These are phyloP conservation scores for Fusarium concolor DNA, from an alignment of 2,329 filamentous ascomycete species.

Conservation along the genomic window DNA sequence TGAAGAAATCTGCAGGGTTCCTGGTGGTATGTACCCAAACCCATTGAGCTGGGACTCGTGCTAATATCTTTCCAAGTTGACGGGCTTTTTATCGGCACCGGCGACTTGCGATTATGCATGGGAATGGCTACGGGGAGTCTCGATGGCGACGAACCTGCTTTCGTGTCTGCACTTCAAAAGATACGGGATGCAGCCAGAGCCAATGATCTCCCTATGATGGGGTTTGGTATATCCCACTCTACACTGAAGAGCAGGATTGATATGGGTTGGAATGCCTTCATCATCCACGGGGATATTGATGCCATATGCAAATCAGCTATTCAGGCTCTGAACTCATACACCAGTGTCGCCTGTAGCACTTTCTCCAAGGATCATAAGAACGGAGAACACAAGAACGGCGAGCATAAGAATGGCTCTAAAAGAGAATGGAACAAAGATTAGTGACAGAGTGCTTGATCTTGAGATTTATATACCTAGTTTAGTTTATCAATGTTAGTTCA, in stretches of 20 bases:
- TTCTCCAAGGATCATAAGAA: neutral
- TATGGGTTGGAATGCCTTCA: conserved; percentile 21
- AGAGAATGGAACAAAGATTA: neutral
- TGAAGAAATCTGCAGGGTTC: conserved; percentile 15
- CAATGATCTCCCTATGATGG: conserved; percentile 9
- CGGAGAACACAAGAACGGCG: neutral
- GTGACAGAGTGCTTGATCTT: too few species aligned
- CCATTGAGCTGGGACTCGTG: neutral
- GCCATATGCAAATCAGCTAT: neutral
- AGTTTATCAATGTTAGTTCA: neutral
- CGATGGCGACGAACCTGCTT: neutral
- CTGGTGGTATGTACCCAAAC: neutral
- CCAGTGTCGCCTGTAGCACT: neutral
- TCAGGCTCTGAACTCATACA: neutral
- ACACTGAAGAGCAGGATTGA: conserved; percentile 11
- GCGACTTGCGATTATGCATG: neutral
- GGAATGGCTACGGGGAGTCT: neutral
- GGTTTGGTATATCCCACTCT: conserved; percentile 16
- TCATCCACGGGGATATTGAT: conserved; percentile 16
- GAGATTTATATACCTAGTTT: neutral
- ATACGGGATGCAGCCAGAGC: neutral
- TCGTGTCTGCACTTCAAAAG: neutral
- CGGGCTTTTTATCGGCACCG: neutral
- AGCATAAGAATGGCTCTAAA: neutral
- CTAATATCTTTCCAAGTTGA: neutral